A percentile compares a stretch with the other conserved stretches of the same genome.
phyloP scores from a whole-genome alignment of 208 protist genomes.

The Leishmania braziliensis region DNA sequence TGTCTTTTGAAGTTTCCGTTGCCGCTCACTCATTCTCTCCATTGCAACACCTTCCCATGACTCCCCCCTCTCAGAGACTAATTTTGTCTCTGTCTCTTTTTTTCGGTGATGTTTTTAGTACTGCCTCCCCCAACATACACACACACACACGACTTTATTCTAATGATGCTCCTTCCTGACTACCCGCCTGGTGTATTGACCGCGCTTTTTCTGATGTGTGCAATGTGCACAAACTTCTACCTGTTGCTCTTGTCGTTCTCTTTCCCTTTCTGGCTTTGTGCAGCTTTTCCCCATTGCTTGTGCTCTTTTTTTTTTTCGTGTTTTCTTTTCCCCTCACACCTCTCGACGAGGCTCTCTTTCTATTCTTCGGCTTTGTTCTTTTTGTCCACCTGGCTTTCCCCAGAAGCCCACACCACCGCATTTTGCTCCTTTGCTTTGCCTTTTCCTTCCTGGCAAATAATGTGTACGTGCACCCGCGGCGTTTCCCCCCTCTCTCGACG shows the following conservation, averaged over 20 bases:
- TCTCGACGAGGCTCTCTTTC: background rate
- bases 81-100: background rate
- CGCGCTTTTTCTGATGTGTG: background rate
- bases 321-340: background rate
- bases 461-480: background rate
- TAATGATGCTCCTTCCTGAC: background rate
- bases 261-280: background rate
- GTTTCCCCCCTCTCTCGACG: background rate
- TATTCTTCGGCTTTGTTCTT: background rate
- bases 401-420: too few relatives aligned
- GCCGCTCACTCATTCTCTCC: conserved; percentile 8
- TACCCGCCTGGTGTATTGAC: background rate
- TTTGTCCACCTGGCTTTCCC: background rate
- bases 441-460: background rate
- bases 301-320: background rate
- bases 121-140: background rate
- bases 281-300: background rate
- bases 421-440: background rate
- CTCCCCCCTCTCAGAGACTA: background rate
- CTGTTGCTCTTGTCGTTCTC: background rate
- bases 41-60: background rate
- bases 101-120: background rate
- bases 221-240: background rate
- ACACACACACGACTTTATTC: background rate
- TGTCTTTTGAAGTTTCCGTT: background rate